These are phyloP conservation scores for Leccinum subtestaceum DNA, from an alignment of 768 basidiomycete genomes.

Conservation along the genomic window DNA sequence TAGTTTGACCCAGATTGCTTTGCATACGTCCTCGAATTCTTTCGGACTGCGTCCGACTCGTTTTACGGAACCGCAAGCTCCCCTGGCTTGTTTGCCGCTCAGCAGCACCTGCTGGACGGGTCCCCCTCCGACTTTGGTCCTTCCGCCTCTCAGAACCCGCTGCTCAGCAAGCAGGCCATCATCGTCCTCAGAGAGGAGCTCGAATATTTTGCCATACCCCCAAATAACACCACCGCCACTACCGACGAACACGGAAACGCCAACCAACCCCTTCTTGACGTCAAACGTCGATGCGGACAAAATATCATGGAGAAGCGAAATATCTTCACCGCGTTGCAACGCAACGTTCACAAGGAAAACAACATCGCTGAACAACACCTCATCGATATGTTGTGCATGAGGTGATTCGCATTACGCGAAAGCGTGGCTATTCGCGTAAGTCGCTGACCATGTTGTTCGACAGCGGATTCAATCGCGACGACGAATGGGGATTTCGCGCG, in stretches of 20 bases:
- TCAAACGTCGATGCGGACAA: constrained; percentile 85
- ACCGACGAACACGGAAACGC: constrained; percentile 81
- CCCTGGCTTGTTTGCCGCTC: constrained; percentile 74
- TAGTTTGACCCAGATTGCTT: constrained; percentile 99
- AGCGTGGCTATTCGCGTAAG: constrained; percentile 1
- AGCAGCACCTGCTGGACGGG: constrained; percentile 74
- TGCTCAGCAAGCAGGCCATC: constrained; percentile 94
- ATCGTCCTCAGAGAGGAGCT: constrained; percentile 97
- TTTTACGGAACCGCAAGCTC: constrained; percentile 85
- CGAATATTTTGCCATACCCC: constrained; percentile 96
- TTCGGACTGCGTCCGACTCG: constrained; percentile 77
- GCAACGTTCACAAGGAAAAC: constrained; percentile 99
- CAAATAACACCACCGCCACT: constrained; percentile 54
- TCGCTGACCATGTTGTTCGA: constrained; percentile 11
- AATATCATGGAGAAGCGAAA: constrained; percentile 85
- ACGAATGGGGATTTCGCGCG: constrained; percentile 96
- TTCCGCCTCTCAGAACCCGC: constrained; percentile 78
- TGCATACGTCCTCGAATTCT: constrained; percentile 90
- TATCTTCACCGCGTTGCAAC: constrained; percentile 96
- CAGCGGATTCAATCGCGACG: constrained; percentile 93
- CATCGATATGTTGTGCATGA: constrained; percentile 99
- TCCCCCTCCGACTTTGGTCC: constrained; percentile 57
- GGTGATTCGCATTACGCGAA: constrained; percentile 45
- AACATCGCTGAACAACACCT: constrained; percentile 98
- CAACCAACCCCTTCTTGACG: constrained; percentile 69